These are phyloP conservation scores for Aspergillus kassunensis DNA, from an alignment of 495 filamentous ascomycete genomes.

Conservation along the genomic window DNA sequence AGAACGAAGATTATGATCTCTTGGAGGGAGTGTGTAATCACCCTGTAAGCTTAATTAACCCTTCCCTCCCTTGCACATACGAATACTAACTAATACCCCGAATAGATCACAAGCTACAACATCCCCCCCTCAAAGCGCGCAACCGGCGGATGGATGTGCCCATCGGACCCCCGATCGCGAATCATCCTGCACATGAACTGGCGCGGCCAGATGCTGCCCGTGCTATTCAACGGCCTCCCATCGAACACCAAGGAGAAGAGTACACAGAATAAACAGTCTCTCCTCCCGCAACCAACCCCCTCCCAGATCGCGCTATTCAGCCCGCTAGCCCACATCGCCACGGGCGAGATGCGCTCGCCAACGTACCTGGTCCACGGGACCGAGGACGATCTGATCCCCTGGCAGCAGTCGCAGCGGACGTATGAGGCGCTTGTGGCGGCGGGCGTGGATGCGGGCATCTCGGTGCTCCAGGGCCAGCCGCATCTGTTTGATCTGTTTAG, in stretches of 20 bases:
- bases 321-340: constrained; percentile 34
- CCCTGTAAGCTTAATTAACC: too few relatives aligned
- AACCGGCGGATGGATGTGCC: constrained; percentile 26
- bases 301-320: constrained; percentile 27
- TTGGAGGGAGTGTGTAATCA: too few relatives aligned
- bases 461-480: background rate
- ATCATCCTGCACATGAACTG: constrained; percentile 45
- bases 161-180: constrained; percentile 33
- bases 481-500: background rate
- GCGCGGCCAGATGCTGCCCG: constrained; percentile 35
- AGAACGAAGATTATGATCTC: too few relatives aligned
- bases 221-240: constrained; percentile 33
- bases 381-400: constrained; percentile 45
- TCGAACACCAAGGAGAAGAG: background rate
- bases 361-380: constrained; percentile 48
- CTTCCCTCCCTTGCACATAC: too few relatives aligned
- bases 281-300: constrained; percentile 9
- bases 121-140: constrained; percentile 6
- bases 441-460: background rate
- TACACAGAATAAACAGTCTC: constrained; percentile 7
- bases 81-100: too few relatives aligned
- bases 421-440: background rate
- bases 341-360: constrained; percentile 36
- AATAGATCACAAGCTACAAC: constrained; percentile 26
- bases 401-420: constrained; percentile 33